Base-by-base conservation (phyloP, 768 basidiomycete species). In the Hericium coralloides region DNA sequence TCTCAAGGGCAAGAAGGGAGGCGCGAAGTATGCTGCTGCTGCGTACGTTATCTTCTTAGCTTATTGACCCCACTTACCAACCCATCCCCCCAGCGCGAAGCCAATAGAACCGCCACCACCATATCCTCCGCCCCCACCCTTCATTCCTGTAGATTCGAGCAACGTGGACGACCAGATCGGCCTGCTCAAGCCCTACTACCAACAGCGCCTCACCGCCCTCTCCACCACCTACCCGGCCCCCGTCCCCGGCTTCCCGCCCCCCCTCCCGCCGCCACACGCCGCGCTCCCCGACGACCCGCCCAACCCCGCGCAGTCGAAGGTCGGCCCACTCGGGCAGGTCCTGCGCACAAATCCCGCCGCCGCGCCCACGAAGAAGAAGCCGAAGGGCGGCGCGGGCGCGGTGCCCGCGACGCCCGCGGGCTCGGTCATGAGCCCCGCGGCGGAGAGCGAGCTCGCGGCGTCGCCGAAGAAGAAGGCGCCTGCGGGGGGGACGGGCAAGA, bases 41-140 rank as follows among this genome's bases (percentile, higher is more conserved):
- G 76, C 74, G 83, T 87, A 68, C 62, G 84, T 80, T 48, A 49
- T 45, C 38, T 26, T 17, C n/a, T 53, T 53, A 14, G 20, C 39
- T 53, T 51, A 51, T 31, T 9, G 55, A 41, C 38, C 47, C 14
- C 53, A 22, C 50, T 20, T 15, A 50, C 38, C 38, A 38, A 57
- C 47, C 31, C 38, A 12, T 9, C 15, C 22, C 14, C 50, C 51
- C 60, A 87, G 84, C 54, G 75, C 76, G 49, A 84, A 83, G 64
- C 83, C 86, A 1, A 79, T 73, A 22, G 87, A 91, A 67, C 88
- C 89, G 0, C 89, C 88, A 1, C 82, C 82, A 2, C 90, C 87
- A 5, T 97, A 86, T 68, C 90, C 92, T 0, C 89, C 87, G 0
- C 95, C 94, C 0, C 87, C 88, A 0, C 78, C 87, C 0, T 91